These are phyloP conservation scores for Microascus cirrosus DNA, from an alignment of 2,329 filamentous ascomycete species.

Conservation along the genomic window DNA sequence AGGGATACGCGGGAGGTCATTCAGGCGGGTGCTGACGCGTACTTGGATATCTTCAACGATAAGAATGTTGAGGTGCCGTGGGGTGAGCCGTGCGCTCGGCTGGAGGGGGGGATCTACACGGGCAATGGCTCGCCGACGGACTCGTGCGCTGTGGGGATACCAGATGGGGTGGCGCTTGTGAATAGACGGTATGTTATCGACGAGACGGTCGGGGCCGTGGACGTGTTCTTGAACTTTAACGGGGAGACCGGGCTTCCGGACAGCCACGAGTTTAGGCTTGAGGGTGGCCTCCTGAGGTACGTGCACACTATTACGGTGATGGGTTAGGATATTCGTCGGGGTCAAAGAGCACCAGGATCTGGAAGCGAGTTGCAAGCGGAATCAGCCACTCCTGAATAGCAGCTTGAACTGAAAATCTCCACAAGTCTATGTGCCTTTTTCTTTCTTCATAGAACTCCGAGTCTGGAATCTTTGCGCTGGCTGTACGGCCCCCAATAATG, in stretches of 20 bases:
- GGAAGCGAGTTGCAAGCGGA: background rate
- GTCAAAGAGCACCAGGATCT: background rate
- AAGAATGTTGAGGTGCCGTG: conserved; percentile 24
- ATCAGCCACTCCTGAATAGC: background rate
- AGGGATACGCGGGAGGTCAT: conserved; percentile 20
- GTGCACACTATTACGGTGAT: background rate
- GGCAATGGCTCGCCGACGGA: conserved; percentile 16
- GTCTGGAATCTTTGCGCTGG: too few species aligned
- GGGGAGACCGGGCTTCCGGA: background rate
- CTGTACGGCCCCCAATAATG: too few species aligned
- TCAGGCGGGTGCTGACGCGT: conserved; percentile 23
- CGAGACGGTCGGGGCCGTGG: conserved; percentile 9
- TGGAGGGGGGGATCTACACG: conserved; percentile 24
- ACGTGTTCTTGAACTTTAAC: background rate
- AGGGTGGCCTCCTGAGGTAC: background rate
- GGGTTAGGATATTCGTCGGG: background rate
- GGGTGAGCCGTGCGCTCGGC: conserved; percentile 22
- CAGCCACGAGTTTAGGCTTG: background rate
- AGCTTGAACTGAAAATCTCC: background rate
- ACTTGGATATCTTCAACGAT: conserved; percentile 23
- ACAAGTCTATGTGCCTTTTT: too few species aligned
- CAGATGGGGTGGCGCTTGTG: conserved; percentile 13
- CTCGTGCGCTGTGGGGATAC: conserved; percentile 22
- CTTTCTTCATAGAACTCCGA: too few species aligned
- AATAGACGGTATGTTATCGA: conserved; percentile 15